Percentiles rank a stretch among this genome's conserved stretches.
phyloP scores from a whole-genome alignment of 2,329 filamentous ascomycete genomes.

The Teratosphaeria destructans region DNA sequence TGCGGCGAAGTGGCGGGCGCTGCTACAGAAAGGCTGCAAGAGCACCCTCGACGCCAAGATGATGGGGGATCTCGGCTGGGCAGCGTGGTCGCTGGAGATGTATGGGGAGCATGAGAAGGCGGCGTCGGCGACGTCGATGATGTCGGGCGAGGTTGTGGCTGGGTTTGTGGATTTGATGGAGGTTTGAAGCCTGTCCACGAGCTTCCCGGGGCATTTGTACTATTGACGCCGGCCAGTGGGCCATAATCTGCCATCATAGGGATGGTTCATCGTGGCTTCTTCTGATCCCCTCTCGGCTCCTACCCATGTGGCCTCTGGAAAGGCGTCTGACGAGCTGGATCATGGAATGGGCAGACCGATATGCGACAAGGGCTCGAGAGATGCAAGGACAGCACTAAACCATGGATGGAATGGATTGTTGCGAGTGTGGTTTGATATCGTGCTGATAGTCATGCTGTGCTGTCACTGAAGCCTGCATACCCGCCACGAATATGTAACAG shows the following conservation, averaged over 20 bases:
- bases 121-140: not conserved
- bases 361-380: too few relatives aligned
- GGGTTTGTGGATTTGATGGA: not conserved
- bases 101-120: not conserved
- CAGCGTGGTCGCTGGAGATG: not conserved
- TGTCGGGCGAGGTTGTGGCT: not conserved
- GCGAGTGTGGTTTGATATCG: too few relatives aligned
- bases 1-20: not conserved
- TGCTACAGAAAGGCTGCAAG: not conserved
- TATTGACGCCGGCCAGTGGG: not conserved
- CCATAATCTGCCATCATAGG: not conserved
- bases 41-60: not conserved
- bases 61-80: not conserved
- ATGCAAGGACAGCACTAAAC: too few relatives aligned
- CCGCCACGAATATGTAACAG: too few relatives aligned
- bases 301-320: too few relatives aligned
- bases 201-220: not conserved
- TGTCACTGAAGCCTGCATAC: too few relatives aligned
- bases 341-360: too few relatives aligned
- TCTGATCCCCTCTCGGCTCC: too few relatives aligned
- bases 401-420: too few relatives aligned
- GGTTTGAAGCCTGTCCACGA: not conserved
- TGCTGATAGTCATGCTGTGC: too few relatives aligned
- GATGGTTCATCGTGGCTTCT: not conserved
- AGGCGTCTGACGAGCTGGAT: too few relatives aligned